Conservation (phyloP, 371 early-diverging fungal genomes). For the Lichtheimia ornata region DNA sequence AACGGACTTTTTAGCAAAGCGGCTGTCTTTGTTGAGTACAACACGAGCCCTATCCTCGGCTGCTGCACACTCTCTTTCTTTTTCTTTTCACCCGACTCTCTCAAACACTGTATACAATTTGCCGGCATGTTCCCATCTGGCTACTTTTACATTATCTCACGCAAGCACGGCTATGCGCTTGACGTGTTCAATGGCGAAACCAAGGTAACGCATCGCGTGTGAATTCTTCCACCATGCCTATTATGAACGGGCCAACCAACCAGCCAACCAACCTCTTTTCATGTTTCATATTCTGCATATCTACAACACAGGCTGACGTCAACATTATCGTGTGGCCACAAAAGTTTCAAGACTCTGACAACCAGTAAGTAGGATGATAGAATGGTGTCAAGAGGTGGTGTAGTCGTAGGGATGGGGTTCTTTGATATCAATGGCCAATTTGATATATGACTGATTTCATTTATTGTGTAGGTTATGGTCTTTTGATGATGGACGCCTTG, state of each 20-base stretch:
- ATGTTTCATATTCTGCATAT: background rate
- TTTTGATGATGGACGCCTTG: slow-evolving; percentile 38
- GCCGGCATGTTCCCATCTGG: slow-evolving; percentile 39
- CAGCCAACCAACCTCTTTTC: background rate
- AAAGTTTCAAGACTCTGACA: slow-evolving; percentile 52
- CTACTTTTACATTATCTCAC: slow-evolving; percentile 47
- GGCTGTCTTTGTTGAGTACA: too few relatives aligned
- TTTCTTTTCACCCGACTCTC: too few relatives aligned
- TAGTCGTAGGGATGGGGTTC: too few relatives aligned
- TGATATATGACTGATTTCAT: background rate
- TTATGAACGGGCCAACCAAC: too few relatives aligned
- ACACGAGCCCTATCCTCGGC: too few relatives aligned
- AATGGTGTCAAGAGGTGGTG: background rate
- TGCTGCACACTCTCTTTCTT: too few relatives aligned
- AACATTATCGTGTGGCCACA: slow-evolving; percentile 57
- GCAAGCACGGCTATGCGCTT: slow-evolving; percentile 48
- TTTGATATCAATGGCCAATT: too few relatives aligned
- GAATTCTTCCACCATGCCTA: too few relatives aligned
- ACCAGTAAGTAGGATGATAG: slow-evolving; percentile 35
- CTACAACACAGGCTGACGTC: slow-evolving; percentile 41
- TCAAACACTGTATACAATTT: too few relatives aligned
- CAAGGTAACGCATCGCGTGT: slow-evolving; percentile 24
- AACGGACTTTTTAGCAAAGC: too few relatives aligned
- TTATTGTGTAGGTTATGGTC: slow-evolving; percentile 36
- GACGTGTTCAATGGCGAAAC: slow-evolving; percentile 52